phyloP scores from a whole-genome alignment of 2,329 filamentous ascomycete genomes.

The Bertia moriformis region DNA sequence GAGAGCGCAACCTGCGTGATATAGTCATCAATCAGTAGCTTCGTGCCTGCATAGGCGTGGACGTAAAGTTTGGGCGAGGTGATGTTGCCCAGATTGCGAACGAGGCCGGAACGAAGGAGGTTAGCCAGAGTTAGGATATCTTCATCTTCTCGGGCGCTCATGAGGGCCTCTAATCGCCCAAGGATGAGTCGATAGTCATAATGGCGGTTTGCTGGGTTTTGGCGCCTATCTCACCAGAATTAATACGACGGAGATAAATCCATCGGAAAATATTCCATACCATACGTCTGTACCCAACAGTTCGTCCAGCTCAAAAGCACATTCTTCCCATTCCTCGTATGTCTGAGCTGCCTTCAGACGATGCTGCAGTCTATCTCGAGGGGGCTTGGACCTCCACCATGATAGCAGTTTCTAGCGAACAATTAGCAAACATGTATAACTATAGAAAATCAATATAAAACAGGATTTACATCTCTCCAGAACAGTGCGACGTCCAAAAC shows the following conservation, averaged over 20 bases:
- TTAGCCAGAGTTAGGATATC: conserved; percentile 43
- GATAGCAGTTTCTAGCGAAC: neutral
- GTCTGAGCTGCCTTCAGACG: conserved; percentile 19
- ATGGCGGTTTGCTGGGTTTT: conserved; percentile 44
- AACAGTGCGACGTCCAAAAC: neutral
- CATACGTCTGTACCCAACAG: conserved; percentile 45
- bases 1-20: conserved; percentile 47
- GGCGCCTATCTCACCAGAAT: conserved; percentile 44
- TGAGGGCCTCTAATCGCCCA: conserved; percentile 39
- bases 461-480: neutral
- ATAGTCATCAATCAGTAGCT: conserved; percentile 54
- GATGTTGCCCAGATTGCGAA: conserved; percentile 55
- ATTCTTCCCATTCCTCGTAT: conserved; percentile 52
- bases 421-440: too few species aligned
- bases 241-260: conserved; percentile 2
- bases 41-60: conserved; percentile 52
- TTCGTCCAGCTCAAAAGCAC: conserved; percentile 45
- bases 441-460: too few species aligned
- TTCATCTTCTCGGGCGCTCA: conserved; percentile 39
- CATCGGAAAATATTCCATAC: conserved; percentile 23
- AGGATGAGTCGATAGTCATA: conserved; percentile 54
- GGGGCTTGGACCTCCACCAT: neutral
- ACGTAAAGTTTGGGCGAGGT: conserved; percentile 48
- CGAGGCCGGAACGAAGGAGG: conserved; percentile 39
- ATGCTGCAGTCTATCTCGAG: neutral